These are phyloP conservation scores for Lecanicillium sp. DNA, from an alignment of 2,329 filamentous ascomycete species.

Conservation along the genomic window DNA sequence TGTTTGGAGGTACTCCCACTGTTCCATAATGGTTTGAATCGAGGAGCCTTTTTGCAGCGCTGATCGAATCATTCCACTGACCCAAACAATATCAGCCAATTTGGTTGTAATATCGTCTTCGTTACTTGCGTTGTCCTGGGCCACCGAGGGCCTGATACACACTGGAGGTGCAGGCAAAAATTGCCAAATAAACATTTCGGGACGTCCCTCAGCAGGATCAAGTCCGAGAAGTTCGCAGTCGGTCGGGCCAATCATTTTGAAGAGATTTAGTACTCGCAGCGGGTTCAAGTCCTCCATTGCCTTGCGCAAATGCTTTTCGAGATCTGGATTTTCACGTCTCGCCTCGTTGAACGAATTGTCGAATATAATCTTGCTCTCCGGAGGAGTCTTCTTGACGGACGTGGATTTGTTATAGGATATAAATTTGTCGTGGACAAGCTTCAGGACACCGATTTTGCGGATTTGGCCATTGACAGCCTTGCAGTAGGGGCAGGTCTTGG, in stretches of 20 bases:
- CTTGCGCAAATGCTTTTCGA: slow-evolving; percentile 86
- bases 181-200: slow-evolving; percentile 97
- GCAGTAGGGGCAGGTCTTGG: slow-evolving; percentile 74
- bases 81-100: slow-evolving; percentile 90
- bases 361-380: slow-evolving; percentile 73
- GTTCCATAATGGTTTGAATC: slow-evolving; percentile 87
- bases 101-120: slow-evolving; percentile 97
- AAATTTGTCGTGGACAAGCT: slow-evolving; percentile 91
- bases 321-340: slow-evolving; percentile 66
- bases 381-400: slow-evolving; percentile 73
- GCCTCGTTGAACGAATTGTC: slow-evolving; percentile 79
- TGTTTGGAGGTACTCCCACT: slow-evolving; percentile 94
- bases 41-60: slow-evolving; percentile 77
- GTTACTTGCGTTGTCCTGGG: slow-evolving; percentile 85
- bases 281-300: slow-evolving; percentile 94
- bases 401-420: slow-evolving; percentile 81
- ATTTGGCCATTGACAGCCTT: slow-evolving; percentile 80
- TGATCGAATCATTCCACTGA: slow-evolving; percentile 78
- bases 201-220: slow-evolving; percentile 75
- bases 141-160: slow-evolving; percentile 87
- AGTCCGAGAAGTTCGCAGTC: slow-evolving; percentile 91
- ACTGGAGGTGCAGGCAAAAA: slow-evolving; percentile 90
- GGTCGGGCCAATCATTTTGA: slow-evolving; percentile 73
- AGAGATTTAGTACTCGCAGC: slow-evolving; percentile 78
- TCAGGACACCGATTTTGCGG: slow-evolving; percentile 84